Conservation (phyloP, 306 rosid genomes). For the Alnus glutinosa region DNA sequence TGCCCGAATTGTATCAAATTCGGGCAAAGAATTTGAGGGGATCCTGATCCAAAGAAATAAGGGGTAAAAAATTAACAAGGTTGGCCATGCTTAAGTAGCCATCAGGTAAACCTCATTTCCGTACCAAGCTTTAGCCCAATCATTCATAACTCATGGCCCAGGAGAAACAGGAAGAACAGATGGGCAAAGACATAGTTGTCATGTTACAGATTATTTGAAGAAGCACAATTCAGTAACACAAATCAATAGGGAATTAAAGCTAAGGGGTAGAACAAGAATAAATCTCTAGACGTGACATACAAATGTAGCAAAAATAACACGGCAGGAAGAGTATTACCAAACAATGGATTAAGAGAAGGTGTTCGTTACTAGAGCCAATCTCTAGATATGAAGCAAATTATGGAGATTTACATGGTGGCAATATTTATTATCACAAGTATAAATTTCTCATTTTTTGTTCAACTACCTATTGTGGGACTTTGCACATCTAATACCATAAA, state of each 20-base stretch:
- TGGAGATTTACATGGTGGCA: neutral
- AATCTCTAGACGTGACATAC: too few species aligned
- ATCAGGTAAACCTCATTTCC: neutral
- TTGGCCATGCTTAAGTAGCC: neutral
- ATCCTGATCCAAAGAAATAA: neutral
- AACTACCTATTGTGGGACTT: neutral
- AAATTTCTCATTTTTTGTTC: neutral
- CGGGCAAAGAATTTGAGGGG: too few species aligned
- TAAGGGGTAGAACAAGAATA: neutral
- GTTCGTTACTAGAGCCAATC: neutral
- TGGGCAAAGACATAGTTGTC: neutral
- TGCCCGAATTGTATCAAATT: too few species aligned
- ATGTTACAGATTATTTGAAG: neutral
- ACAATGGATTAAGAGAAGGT: neutral
- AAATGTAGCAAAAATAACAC: neutral
- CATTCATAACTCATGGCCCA: neutral
- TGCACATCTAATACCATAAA: neutral
- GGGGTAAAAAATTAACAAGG: neutral
- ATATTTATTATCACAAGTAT: neutral
- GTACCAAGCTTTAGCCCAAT: neutral
- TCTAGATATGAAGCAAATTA: neutral
- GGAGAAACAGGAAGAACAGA: neutral
- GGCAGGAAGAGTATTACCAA: neutral
- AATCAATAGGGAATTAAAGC: neutral
- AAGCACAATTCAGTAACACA: neutral